These are phyloP conservation scores for Colletotrichum caudatum DNA, from an alignment of 2,329 filamentous ascomycete species.

Conservation along the genomic window DNA sequence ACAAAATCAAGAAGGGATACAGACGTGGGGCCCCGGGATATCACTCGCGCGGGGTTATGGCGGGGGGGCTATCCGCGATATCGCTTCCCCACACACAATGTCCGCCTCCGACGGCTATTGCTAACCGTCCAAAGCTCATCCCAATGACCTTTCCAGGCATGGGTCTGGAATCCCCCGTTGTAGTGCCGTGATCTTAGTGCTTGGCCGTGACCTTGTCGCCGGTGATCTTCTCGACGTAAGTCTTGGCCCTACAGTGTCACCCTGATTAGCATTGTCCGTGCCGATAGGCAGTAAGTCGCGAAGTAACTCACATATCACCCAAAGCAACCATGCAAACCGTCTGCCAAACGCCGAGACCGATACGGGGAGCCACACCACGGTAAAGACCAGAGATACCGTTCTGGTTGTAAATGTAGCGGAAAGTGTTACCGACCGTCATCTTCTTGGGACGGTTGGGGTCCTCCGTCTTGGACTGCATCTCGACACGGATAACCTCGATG, in stretches of 20 bases:
- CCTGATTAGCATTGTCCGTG: slow-evolving; percentile 44
- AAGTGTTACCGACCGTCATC: slow-evolving; percentile 92
- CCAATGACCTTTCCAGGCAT: slow-evolving; percentile 36
- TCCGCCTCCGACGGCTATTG: slow-evolving; percentile 15
- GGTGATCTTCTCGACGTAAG: slow-evolving; percentile 74
- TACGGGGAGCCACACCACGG: slow-evolving; percentile 92
- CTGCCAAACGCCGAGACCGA: slow-evolving; percentile 98
- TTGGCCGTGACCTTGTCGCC: slow-evolving; percentile 74
- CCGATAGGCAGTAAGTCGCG: not conserved
- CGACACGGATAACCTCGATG: slow-evolving; percentile 98
- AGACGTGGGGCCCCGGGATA: slow-evolving; percentile 35
- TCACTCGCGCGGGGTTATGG: slow-evolving; percentile 35
- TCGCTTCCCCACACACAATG: slow-evolving; percentile 21
- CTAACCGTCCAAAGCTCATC: slow-evolving; percentile 19
- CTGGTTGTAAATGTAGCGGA: slow-evolving; percentile 87
- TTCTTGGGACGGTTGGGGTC: slow-evolving; percentile 99
- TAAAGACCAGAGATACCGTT: slow-evolving; percentile 95
- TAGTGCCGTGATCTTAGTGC: slow-evolving; percentile 67
- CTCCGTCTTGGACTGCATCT: slow-evolving; percentile 99
- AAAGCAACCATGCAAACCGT: slow-evolving; percentile 99
- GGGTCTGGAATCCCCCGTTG: slow-evolving; percentile 41
- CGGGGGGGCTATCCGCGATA: slow-evolving; percentile 12
- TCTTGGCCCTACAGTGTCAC: slow-evolving; percentile 67
- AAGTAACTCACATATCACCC: slow-evolving; percentile 87
- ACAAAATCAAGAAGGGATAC: slow-evolving; percentile 33